Conservation (phyloP, 192 early-diverging fungal species). For the Gonapodya sp. region DNA sequence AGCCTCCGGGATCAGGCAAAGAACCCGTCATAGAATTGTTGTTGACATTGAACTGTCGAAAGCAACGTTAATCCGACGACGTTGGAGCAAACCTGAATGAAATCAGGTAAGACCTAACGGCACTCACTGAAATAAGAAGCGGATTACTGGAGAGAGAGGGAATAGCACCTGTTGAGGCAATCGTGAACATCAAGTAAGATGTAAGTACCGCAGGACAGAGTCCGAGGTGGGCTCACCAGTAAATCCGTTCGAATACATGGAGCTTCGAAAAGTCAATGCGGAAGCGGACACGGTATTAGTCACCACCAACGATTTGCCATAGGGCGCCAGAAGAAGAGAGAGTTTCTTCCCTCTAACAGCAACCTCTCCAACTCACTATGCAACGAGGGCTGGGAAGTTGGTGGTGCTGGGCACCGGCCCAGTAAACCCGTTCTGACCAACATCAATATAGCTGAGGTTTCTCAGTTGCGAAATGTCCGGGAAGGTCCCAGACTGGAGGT, state of each 20-base stretch:
- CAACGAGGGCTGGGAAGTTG: background rate
- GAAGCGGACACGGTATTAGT: no score
- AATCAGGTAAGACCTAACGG: no score
- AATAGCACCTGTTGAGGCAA: background rate
- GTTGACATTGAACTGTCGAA: background rate
- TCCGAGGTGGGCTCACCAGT: no score
- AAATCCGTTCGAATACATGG: no score
- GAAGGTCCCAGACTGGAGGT: background rate
- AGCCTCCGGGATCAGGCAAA: background rate
- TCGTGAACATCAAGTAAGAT: background rate
- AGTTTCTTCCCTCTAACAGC: no score
- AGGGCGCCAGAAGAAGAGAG: no score
- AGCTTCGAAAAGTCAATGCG: no score
- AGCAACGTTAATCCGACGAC: background rate
- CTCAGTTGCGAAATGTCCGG: background rate
- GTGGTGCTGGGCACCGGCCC: background rate
- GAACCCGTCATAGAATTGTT: background rate
- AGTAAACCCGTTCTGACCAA: background rate
- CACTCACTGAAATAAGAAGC: background rate
- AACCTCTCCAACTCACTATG: background rate
- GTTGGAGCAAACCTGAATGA: no score
- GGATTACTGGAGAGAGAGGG: background rate
- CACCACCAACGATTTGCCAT: no score
- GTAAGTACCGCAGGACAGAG: background rate
- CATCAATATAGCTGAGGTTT: background rate